Evolutionary conservation across 352 stramenopile genomes (phyloP).

Genomic region (Phytophthora litchii): DNA sequence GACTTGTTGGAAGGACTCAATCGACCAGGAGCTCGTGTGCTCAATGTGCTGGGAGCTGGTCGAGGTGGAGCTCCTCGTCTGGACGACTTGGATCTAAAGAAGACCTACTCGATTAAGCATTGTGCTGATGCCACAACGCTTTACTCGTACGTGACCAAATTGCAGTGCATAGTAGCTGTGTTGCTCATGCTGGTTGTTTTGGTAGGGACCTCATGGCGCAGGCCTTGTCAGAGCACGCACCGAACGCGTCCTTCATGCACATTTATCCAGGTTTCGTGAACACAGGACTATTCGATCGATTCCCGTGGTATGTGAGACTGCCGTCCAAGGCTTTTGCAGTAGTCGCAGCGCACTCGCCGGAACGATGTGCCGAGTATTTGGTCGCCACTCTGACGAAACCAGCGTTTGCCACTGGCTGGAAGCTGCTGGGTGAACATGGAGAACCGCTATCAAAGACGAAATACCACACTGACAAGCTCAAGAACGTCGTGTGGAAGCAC

Average conservation of each 20-base stretch:
- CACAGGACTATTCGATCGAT: constrained; percentile 26
- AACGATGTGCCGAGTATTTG: constrained; percentile 32
- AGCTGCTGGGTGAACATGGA: constrained; percentile 26
- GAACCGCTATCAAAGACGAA: constrained; percentile 29
- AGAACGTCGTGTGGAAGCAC: constrained; percentile 31
- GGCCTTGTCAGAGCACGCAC: constrained; percentile 31
- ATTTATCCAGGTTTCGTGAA: constrained; percentile 39
- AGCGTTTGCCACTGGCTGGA: constrained; percentile 28
- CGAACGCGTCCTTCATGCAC: constrained; percentile 41
- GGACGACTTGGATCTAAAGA: constrained; percentile 38
- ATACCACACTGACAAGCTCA: constrained; percentile 36
- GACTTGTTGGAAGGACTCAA: constrained; percentile 29
- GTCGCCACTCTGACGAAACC: constrained; percentile 30
- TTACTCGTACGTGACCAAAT: constrained; percentile 32
- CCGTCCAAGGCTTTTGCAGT: constrained; percentile 28
- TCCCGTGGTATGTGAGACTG: constrained; percentile 33
- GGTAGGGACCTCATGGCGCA: constrained; percentile 36
- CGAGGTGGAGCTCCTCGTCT: constrained; percentile 31
- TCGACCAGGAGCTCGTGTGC: constrained; percentile 31
- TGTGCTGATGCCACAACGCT: constrained; percentile 33
- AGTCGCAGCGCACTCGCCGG: constrained; percentile 28
- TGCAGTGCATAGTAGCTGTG: background rate
- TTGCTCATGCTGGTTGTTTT: background rate
- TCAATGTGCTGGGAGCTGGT: constrained; percentile 34
- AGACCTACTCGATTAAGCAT: constrained; percentile 31